Evolutionary conservation across 2,329 filamentous ascomycete species (phyloP).

Genomic region (Neonectria faginata): DNA sequence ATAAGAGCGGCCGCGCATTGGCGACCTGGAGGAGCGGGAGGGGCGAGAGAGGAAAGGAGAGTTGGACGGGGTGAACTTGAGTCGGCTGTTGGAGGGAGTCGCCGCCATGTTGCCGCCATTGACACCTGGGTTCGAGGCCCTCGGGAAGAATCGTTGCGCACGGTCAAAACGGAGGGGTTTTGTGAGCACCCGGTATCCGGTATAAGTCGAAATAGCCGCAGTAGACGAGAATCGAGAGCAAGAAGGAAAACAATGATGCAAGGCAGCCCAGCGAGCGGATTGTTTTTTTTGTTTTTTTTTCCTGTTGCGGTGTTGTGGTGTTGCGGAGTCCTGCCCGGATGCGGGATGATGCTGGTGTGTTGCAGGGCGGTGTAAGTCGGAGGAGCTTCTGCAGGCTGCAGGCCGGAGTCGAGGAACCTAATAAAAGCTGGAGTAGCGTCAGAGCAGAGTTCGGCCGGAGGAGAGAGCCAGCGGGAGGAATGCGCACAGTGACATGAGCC

Average conservation of each 20-base stretch:
- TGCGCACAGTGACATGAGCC: constrained; percentile 11
- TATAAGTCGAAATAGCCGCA: background rate
- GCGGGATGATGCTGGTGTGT: constrained; percentile 43
- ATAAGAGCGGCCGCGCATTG: constrained; percentile 61
- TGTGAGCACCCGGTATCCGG: constrained; percentile 6
- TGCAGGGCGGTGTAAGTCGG: constrained; percentile 46
- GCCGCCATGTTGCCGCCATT: constrained; percentile 70
- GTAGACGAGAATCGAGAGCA: constrained; percentile 1
- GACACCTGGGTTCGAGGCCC: constrained; percentile 46
- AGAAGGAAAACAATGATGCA: constrained; percentile 4
- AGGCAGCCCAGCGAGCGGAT: constrained; percentile 20
- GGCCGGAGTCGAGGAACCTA: constrained; percentile 25
- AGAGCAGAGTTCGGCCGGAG: constrained; percentile 20
- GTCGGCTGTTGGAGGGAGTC: constrained; percentile 67
- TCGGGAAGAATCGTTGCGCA: constrained; percentile 27
- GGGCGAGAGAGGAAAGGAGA: constrained; percentile 76
- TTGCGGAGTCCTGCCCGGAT: constrained; percentile 27
- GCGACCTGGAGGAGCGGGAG: constrained; percentile 71
- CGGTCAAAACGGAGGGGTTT: constrained; percentile 22
- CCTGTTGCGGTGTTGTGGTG: constrained; percentile 10
- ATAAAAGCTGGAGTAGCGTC: constrained; percentile 28
- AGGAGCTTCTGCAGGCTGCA: constrained; percentile 40
- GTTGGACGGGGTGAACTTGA: constrained; percentile 80
- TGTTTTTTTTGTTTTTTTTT: background rate
- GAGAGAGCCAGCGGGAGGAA: constrained; percentile 1